Conservation (phyloP, 73 alveolate genomes). For the Symbiodinium pilosum region DNA sequence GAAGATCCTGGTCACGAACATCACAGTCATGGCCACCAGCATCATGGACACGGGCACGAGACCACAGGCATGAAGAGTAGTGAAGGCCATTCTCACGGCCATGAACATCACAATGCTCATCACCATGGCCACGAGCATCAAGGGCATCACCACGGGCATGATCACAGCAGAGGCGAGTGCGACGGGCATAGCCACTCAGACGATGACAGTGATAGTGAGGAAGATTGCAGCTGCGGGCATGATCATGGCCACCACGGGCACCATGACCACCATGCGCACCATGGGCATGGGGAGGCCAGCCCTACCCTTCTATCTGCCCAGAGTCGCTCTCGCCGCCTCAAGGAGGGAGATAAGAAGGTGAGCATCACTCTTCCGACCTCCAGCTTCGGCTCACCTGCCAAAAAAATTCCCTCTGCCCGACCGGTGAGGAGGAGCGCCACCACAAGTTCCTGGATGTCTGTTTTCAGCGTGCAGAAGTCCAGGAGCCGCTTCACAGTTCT, state of each 20-base stretch:
- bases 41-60: background rate
- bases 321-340: background rate
- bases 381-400: background rate
- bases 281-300: background rate
- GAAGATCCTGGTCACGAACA: background rate
- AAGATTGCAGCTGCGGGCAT: conserved; percentile 40
- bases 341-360: background rate
- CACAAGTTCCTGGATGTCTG: background rate
- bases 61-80: background rate
- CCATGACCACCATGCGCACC: background rate
- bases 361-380: background rate
- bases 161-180: background rate
- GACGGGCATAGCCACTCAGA: conserved; percentile 7
- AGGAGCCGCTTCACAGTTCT: background rate
- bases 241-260: conserved; percentile 42
- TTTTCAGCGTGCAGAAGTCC: background rate
- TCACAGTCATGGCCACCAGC: background rate
- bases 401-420: too few species aligned
- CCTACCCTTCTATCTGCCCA: too few species aligned
- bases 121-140: too few species aligned
- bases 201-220: background rate
- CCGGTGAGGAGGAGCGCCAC: background rate
- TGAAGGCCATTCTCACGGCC: background rate
- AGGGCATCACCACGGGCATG: background rate
- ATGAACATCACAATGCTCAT: too few species aligned